phyloP scores from a whole-genome alignment of 2,329 filamentous ascomycete genomes.

The Xylariaceae sp. region DNA sequence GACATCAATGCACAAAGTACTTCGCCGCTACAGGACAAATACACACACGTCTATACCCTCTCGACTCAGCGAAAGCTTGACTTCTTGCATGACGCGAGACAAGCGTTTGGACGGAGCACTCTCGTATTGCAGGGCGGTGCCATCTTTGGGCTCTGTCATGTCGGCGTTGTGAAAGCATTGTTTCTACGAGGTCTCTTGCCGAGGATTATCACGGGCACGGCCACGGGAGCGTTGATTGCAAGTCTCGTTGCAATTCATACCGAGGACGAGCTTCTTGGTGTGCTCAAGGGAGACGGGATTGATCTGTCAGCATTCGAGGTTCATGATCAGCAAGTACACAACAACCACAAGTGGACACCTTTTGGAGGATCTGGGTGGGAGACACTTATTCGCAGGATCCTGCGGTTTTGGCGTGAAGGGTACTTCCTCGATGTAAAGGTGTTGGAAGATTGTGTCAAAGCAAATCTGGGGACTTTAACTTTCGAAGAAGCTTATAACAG shows the following conservation, averaged over 20 bases:
- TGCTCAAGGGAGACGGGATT: conserved; percentile 80
- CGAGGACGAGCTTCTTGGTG: conserved; percentile 78
- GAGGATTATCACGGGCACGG: conserved; percentile 88
- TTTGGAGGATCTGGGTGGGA: conserved; percentile 53
- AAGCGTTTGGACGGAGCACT: conserved; percentile 85
- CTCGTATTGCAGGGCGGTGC: conserved; percentile 88
- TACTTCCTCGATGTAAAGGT: conserved; percentile 85
- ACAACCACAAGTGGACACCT: conserved; percentile 42
- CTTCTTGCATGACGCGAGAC: conserved; percentile 83
- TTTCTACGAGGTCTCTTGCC: conserved; percentile 82
- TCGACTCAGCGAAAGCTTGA: conserved; percentile 82
- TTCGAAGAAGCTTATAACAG: conserved; percentile 91
- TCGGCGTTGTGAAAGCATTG: conserved; percentile 88
- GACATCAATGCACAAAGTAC: conserved; percentile 65
- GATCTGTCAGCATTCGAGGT: conserved; percentile 79
- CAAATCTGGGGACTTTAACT: conserved; percentile 86
- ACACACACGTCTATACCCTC: conserved; percentile 45
- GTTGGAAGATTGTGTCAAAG: conserved; percentile 81
- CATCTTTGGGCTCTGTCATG: conserved; percentile 88
- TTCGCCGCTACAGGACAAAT: conserved; percentile 30
- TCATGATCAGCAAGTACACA: conserved; percentile 42
- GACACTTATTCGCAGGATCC: conserved; percentile 70
- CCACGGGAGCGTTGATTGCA: conserved; percentile 87
- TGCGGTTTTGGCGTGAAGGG: conserved; percentile 74
- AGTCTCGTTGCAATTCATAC: conserved; percentile 87